Evolutionary conservation across 2,329 filamentous ascomycete species (phyloP).

Genomic region (Pseudovirgaria hyperparasitica): DNA sequence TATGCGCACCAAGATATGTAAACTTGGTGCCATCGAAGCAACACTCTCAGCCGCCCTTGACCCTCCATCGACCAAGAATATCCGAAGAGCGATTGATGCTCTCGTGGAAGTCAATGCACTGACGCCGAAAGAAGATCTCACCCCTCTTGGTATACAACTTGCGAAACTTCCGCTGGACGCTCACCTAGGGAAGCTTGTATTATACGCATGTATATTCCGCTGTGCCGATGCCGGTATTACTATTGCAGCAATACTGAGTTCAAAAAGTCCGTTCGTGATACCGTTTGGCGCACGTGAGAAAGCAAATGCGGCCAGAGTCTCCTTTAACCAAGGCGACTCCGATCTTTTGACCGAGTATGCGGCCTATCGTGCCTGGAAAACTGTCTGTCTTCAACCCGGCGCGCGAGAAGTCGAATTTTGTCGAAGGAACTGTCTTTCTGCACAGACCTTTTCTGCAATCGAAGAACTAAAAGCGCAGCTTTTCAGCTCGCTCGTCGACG

Average conservation of each 20-base stretch:
- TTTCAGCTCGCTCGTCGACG: constrained; percentile 71
- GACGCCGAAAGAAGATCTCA: constrained; percentile 69
- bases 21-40: constrained; percentile 83
- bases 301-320: constrained; percentile 64
- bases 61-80: constrained; percentile 81
- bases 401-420: constrained; percentile 81
- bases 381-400: constrained; percentile 57
- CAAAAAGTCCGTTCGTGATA: constrained; percentile 84
- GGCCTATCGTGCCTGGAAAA: constrained; percentile 81
- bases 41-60: constrained; percentile 82
- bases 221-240: constrained; percentile 88
- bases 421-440: constrained; percentile 82
- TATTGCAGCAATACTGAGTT: constrained; percentile 83
- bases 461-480: constrained; percentile 93
- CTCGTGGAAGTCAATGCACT: constrained; percentile 86
- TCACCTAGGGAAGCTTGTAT: constrained; percentile 83
- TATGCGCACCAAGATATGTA: constrained; percentile 94
- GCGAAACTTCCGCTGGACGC: constrained; percentile 86
- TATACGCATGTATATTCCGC: constrained; percentile 75
- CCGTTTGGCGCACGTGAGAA: constrained; percentile 75
- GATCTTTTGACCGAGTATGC: constrained; percentile 90
- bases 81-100: constrained; percentile 82
- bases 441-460: constrained; percentile 81
- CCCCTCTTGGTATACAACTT: constrained; percentile 72
- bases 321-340: constrained; percentile 76